Percentiles rank a stretch among this genome's conserved stretches.
These are phyloP conservation scores for Neurospora sp. DNA, from an alignment of 2,329 filamentous ascomycete genomes.

Conservation along the genomic window DNA sequence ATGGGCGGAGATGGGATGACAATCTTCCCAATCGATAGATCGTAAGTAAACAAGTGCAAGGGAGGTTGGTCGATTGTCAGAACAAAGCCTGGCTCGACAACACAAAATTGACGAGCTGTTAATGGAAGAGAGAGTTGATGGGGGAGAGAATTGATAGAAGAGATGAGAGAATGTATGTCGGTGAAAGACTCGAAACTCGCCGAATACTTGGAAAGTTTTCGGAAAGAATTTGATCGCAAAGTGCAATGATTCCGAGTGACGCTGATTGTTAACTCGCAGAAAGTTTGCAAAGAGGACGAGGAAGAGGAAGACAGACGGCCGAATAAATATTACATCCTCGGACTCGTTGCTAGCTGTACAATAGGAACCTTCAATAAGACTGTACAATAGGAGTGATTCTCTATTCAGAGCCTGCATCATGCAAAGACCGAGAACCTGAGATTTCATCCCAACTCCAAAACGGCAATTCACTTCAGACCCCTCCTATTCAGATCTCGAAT, in stretches of 20 bases:
- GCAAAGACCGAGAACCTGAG: not conserved
- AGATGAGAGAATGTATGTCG: not conserved
- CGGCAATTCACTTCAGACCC: not conserved
- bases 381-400: not conserved
- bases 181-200: not conserved
- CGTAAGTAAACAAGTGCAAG: too few species aligned
- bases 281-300: not conserved
- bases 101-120: too few species aligned
- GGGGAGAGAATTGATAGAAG: not conserved
- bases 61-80: too few species aligned
- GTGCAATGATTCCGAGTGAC: not conserved
- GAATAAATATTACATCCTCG: not conserved
- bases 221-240: not conserved
- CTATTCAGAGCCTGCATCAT: not conserved
- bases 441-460: not conserved
- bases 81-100: too few species aligned
- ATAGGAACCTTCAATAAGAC: not conserved
- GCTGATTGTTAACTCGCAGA: not conserved
- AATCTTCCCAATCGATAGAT: too few species aligned
- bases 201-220: not conserved
- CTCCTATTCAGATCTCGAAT: constrained; percentile 46
- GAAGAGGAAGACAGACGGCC: not conserved
- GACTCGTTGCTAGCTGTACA: not conserved
- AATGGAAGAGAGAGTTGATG: too few species aligned
- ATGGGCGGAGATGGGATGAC: too few species aligned